Percentiles rank a stretch among this genome's conserved stretches.
phyloP scores from a whole-genome alignment of 257 asterid genomes.

The Solanum ahanhuiri region DNA sequence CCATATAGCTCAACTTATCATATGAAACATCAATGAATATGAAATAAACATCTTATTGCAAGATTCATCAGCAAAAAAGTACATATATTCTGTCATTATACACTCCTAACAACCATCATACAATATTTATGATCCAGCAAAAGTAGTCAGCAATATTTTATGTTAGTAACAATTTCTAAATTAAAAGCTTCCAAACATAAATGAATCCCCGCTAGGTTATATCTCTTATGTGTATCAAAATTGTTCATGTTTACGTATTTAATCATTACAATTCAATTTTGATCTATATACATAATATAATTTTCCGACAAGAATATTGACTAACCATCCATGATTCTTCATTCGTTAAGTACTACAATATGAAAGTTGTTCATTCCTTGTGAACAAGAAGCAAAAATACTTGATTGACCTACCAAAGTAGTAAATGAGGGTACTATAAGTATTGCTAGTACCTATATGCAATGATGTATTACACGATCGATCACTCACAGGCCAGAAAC shows the following conservation, averaged over 20 bases:
- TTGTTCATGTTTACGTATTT: slow-evolving; percentile 1
- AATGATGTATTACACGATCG: too few species aligned
- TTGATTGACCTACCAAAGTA: slow-evolving; percentile 50
- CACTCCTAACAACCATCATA: background rate
- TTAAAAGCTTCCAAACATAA: slow-evolving; percentile 16
- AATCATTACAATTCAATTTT: slow-evolving; percentile 1
- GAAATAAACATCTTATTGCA: background rate
- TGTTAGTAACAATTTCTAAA: slow-evolving; percentile 2
- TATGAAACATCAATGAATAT: background rate
- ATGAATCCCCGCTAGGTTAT: slow-evolving; percentile 32
- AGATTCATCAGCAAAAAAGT: background rate
- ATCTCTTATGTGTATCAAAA: too few species aligned
- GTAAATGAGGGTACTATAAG: slow-evolving; percentile 49
- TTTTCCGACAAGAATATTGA: too few species aligned
- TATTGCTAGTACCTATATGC: slow-evolving; percentile 75
- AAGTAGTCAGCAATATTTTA: background rate
- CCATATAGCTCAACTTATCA: too few species aligned
- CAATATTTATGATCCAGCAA: background rate
- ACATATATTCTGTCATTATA: background rate
- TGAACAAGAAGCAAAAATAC: background rate
- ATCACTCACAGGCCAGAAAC: too few species aligned
- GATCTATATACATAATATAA: too few species aligned
- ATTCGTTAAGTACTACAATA: too few species aligned
- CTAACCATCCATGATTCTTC: background rate
- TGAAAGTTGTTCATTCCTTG: too few species aligned